A percentile compares a stretch with the other conserved stretches of the same genome.
phyloP scores from a whole-genome alignment of 495 filamentous ascomycete species.

The Talaromyces trachyspermus region DNA sequence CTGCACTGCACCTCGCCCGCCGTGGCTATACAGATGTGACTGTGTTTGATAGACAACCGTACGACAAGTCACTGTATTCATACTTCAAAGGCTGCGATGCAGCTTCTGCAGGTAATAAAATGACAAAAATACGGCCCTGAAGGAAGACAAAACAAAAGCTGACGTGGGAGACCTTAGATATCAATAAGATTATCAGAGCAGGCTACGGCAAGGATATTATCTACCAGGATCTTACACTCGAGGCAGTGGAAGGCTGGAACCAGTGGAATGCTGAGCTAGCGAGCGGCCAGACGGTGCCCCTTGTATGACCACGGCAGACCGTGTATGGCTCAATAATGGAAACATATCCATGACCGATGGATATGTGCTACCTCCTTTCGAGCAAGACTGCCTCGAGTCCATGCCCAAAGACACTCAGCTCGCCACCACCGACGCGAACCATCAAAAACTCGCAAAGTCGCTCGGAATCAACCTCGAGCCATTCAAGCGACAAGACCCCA shows the following conservation, averaged over 20 bases:
- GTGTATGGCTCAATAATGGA: slow-evolving; percentile 29
- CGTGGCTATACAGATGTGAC: slow-evolving; percentile 35
- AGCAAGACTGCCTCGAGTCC: slow-evolving; percentile 23
- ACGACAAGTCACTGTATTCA: slow-evolving; percentile 24
- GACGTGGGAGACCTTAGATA: slow-evolving; percentile 17
- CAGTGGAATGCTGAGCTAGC: slow-evolving; percentile 33
- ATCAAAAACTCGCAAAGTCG: not conserved
- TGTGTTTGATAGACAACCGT: slow-evolving; percentile 36
- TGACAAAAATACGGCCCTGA: not conserved
- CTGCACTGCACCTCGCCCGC: slow-evolving; percentile 31
- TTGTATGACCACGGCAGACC: slow-evolving; percentile 20
- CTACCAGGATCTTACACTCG: slow-evolving; percentile 37
- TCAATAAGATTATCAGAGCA: slow-evolving; percentile 39
- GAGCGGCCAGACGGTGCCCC: slow-evolving; percentile 19
- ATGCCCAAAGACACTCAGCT: slow-evolving; percentile 18
- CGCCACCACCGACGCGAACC: not conserved
- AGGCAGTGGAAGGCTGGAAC: slow-evolving; percentile 29
- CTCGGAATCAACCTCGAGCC: not conserved
- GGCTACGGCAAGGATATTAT: slow-evolving; percentile 31
- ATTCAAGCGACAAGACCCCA: not conserved
- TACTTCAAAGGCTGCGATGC: slow-evolving; percentile 23
- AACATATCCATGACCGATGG: slow-evolving; percentile 17
- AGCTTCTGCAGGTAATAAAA: slow-evolving; percentile 23
- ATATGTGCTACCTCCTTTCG: slow-evolving; percentile 21
- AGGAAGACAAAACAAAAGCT: not conserved